Percentiles rank a stretch among this genome's conserved stretches.
phyloP scores from a whole-genome alignment of 345 rosid species.

The Microthlaspi erraticum region DNA sequence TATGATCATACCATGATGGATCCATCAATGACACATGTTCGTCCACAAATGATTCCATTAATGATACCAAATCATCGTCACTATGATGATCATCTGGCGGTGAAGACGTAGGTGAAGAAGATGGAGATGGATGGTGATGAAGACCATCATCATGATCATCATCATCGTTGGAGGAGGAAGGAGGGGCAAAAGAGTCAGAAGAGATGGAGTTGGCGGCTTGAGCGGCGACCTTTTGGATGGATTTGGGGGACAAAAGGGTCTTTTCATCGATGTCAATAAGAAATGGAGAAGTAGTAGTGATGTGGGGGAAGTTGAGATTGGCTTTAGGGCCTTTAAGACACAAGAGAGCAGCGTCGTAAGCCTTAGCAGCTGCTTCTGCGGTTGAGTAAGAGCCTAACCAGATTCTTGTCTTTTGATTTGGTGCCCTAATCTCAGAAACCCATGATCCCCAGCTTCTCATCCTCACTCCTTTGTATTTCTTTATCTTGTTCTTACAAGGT shows the following conservation, averaged over 20 bases:
- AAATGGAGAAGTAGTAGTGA: constrained; percentile 46
- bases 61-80: constrained; percentile 37
- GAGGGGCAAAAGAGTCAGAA: constrained; percentile 33
- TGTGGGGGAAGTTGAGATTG: constrained; percentile 79
- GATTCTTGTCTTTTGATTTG: constrained; percentile 91
- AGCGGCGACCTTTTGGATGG: constrained; percentile 86
- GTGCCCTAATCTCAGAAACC: constrained; percentile 98
- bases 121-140: constrained; percentile 32
- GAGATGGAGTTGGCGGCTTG: constrained; percentile 64
- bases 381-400: constrained; percentile 99
- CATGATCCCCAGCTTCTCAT: constrained; percentile 99
- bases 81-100: constrained; percentile 29
- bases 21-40: constrained; percentile 45
- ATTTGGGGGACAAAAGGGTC: constrained; percentile 75
- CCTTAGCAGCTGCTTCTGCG: constrained; percentile 94
- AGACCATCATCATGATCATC: constrained; percentile 11
- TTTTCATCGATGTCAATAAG: constrained; percentile 46
- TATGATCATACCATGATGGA: constrained; percentile 39
- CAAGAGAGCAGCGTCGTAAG: constrained; percentile 94
- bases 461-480: constrained; percentile 91
- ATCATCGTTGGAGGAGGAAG: constrained; percentile 25
- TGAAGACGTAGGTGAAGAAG: constrained; percentile 32
- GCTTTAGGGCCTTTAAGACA: constrained; percentile 89
- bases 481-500: constrained; percentile 47
- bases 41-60: constrained; percentile 39